Percentiles rank a stretch among this genome's conserved stretches.
phyloP scores from a whole-genome alignment of 2,329 filamentous ascomycete genomes.

The Diplodia seriata region DNA sequence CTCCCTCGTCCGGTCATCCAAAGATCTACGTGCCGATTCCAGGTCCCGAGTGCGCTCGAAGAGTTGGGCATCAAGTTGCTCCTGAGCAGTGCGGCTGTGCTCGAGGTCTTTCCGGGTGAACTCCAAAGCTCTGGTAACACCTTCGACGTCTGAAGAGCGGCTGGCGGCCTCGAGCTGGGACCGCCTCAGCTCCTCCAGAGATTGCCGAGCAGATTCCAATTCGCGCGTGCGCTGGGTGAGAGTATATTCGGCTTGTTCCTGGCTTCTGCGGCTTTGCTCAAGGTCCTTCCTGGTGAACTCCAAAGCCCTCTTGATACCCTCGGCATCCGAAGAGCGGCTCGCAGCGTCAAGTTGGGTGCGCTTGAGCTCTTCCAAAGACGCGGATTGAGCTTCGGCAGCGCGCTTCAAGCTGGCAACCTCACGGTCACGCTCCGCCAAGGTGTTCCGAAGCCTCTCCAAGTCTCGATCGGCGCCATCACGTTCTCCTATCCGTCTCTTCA shows the following conservation, averaged over 20 bases:
- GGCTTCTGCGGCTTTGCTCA: constrained; percentile 19
- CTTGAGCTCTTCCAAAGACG: constrained; percentile 43
- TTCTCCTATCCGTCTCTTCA: constrained; percentile 46
- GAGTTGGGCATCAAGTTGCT: constrained; percentile 33
- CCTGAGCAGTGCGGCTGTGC: constrained; percentile 10
- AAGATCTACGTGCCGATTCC: constrained; percentile 40
- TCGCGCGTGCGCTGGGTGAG: constrained; percentile 46
- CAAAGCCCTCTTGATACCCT: constrained; percentile 16
- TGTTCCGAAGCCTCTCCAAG: constrained; percentile 41
- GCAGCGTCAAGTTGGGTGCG: constrained; percentile 33
- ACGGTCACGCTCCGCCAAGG: constrained; percentile 44
- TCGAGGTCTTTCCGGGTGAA: constrained; percentile 26
- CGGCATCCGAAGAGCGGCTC: constrained; percentile 15
- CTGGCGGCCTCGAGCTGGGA: constrained; percentile 5
- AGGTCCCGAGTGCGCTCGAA: constrained; percentile 45
- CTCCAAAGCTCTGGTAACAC: constrained; percentile 6
- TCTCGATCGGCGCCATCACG: constrained; percentile 43
- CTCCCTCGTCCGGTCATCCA: constrained; percentile 45
- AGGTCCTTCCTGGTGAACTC: constrained; percentile 30
- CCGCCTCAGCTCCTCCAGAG: constrained; percentile 43
- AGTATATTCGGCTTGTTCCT: constrained; percentile 27
- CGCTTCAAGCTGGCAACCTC: constrained; percentile 43
- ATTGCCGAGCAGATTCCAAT: constrained; percentile 40
- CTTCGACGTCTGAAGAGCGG: constrained; percentile 15
- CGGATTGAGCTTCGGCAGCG: constrained; percentile 44